These are phyloP conservation scores for Aspergillus oerlinghausenensis DNA, from an alignment of 2,329 filamentous ascomycete genomes.

Conservation along the genomic window DNA sequence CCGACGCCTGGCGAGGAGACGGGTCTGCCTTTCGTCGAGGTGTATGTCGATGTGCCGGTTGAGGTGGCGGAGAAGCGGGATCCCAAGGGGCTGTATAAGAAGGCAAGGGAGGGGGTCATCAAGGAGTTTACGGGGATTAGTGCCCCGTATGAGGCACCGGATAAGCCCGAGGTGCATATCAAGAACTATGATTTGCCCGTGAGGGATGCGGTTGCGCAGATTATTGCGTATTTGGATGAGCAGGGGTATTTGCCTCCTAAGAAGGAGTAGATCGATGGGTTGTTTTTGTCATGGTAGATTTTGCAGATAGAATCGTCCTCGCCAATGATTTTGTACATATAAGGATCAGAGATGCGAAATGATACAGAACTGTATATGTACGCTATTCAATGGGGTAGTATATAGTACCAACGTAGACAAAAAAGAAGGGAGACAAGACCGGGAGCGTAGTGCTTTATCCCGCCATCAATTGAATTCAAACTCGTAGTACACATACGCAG, in stretches of 20 bases:
- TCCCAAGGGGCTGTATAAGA: constrained; percentile 97
- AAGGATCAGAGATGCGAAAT: neutral
- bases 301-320: neutral
- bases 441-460: neutral
- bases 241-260: constrained; percentile 56
- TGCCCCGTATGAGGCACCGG: constrained; percentile 88
- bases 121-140: constrained; percentile 96
- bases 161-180: constrained; percentile 81
- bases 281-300: constrained; percentile 2
- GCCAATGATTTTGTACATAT: neutral
- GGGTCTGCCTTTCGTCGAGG: constrained; percentile 83
- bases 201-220: constrained; percentile 82
- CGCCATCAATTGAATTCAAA: constrained; percentile 65
- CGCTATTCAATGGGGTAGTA: constrained; percentile 9
- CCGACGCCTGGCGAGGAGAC: constrained; percentile 54
- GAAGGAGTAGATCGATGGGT: constrained; percentile 22
- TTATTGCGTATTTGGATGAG: constrained; percentile 70
- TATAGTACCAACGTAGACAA: constrained; percentile 3
- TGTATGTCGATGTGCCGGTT: constrained; percentile 86
- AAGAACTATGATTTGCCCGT: constrained; percentile 76
- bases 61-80: constrained; percentile 92
- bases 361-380: constrained; percentile 7
- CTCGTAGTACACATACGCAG: constrained; percentile 95
- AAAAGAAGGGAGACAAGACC: constrained; percentile 3
- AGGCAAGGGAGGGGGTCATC: constrained; percentile 87